Evolutionary conservation across 768 basidiomycete genomes (phyloP), one percentile per base, ranked within the genome.

Genomic region (Chalciporus chontae): DNA sequence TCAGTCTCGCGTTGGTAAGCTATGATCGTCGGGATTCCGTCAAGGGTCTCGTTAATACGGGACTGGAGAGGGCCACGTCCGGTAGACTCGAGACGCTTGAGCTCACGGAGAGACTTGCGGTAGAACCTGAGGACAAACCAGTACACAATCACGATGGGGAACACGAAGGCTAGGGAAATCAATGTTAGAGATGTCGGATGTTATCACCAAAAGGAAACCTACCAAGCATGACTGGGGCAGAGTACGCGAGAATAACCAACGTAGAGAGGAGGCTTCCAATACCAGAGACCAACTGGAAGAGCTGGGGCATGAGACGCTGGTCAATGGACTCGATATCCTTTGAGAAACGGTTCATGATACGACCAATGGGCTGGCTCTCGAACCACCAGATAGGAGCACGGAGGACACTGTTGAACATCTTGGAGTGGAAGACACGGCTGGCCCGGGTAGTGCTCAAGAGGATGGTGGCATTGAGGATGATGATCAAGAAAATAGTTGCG

Each of bases 41-140:
- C 71, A 5, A 81, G 67, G 2, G 73, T 75, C 61, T 80, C 79
- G 38, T 70, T 72, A 63, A 79, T 79, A 47, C 75, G 75, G 2
- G 76, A 71, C 50, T 80, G 79, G 17, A 81, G 72, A 3, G 72
- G 69, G 7, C 73, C 73, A 11, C 76, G 74, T 5, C 77, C 69
- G 38, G 71, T 65, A 38, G 74, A 71, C 54, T 79, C 77, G 56
- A 62, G 40, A 38, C 59, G 57, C 62, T 80, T 79, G 63, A 79
- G 70, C 57, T 77, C 75, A 17, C 77, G 68, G 0, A 76, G 71
- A 10, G 69, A 69, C n/a, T 66, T 64, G 52, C 77, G 73, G 64
- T 79, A 78, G 69, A 75, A 78, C 4, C 50, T 59, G 13, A 76
- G 75, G 29, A 70, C 69, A 57, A 73, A 67, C 51, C 57, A 69